Percentiles rank a stretch among this genome's conserved stretches.
Conservation (phyloP, 495 filamentous ascomycete genomes). For the Polyplosphaeria fusca region DNA sequence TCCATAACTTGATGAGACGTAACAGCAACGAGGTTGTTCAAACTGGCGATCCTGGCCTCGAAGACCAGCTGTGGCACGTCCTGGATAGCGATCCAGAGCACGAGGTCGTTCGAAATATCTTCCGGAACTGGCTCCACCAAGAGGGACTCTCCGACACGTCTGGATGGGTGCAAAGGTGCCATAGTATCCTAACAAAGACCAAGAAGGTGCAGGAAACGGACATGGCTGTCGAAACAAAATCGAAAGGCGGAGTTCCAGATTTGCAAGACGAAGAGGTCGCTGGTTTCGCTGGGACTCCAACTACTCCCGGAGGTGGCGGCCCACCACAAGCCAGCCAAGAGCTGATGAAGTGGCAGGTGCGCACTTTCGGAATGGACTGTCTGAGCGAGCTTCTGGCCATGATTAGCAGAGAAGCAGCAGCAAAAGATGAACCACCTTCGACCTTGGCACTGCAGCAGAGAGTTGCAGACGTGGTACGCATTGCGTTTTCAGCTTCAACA, state of each 20-base stretch:
- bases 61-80: conserved; percentile 87
- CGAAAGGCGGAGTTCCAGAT: conserved; percentile 60
- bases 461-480: conserved; percentile 89
- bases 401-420: conserved; percentile 66
- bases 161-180: conserved; percentile 82
- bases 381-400: conserved; percentile 78
- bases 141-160: conserved; percentile 73
- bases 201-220: conserved; percentile 57
- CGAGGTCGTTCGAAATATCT: conserved; percentile 72
- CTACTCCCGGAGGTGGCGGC: conserved; percentile 54
- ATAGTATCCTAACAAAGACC: conserved; percentile 84
- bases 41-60: conserved; percentile 70
- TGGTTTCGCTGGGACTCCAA: conserved; percentile 76
- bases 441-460: conserved; percentile 74
- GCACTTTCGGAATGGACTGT: conserved; percentile 89
- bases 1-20: conserved; percentile 93
- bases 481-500: conserved; percentile 97
- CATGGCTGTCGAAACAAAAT: conserved; percentile 45
- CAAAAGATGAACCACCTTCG: conserved; percentile 66
- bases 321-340: conserved; percentile 72
- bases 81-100: conserved; percentile 74
- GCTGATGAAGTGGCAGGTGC: conserved; percentile 90
- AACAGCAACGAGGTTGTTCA: conserved; percentile 75
- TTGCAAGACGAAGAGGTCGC: conserved; percentile 94
- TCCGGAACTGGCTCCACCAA: conserved; percentile 88